Percentiles rank a stretch among this genome's conserved stretches.
Conservation (phyloP, 2,329 filamentous ascomycete genomes). For the Colletotrichum caudatum region DNA sequence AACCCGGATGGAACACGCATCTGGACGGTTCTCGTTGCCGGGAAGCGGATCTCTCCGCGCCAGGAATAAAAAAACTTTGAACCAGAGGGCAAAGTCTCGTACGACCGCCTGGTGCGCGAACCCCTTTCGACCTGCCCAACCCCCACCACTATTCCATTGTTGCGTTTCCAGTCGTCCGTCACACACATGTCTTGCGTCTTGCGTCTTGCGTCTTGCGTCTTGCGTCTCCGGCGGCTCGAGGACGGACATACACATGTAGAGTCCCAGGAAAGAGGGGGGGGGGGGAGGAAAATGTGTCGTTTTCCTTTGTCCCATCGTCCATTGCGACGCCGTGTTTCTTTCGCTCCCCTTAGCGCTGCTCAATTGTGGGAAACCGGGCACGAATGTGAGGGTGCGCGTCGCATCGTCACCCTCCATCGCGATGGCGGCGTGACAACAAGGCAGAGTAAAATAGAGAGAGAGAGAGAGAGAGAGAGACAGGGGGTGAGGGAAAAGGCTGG, state of each 20-base stretch:
- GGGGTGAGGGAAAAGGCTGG: neutral
- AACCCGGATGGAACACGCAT: slow-evolving; percentile 4
- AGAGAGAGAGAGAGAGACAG: neutral
- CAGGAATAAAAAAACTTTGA: too few relatives aligned
- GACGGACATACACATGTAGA: neutral
- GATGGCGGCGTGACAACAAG: slow-evolving; percentile 14
- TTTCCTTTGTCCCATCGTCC: slow-evolving; percentile 23
- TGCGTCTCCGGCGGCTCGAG: neutral
- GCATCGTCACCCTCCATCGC: neutral
- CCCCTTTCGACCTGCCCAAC: neutral
- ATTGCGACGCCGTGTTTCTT: slow-evolving; percentile 35
- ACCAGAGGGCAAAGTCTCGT: too few relatives aligned
- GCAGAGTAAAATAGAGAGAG: neutral
- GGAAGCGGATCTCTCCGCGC: neutral
- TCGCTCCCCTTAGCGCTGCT: slow-evolving; percentile 24
- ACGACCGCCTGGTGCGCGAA: neutral
- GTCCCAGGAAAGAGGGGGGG: neutral
- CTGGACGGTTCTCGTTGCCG: neutral
- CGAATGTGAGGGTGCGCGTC: slow-evolving; percentile 10
- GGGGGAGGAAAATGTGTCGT: neutral
- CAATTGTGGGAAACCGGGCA: slow-evolving; percentile 36
- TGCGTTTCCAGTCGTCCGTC: slow-evolving; percentile 17
- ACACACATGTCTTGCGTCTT: slow-evolving; percentile 13
- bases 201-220: slow-evolving; percentile 7
- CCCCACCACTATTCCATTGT: neutral